These are phyloP conservation scores for Jasminum sambac DNA, from an alignment of 257 asterid genomes.

Conservation along the genomic window DNA sequence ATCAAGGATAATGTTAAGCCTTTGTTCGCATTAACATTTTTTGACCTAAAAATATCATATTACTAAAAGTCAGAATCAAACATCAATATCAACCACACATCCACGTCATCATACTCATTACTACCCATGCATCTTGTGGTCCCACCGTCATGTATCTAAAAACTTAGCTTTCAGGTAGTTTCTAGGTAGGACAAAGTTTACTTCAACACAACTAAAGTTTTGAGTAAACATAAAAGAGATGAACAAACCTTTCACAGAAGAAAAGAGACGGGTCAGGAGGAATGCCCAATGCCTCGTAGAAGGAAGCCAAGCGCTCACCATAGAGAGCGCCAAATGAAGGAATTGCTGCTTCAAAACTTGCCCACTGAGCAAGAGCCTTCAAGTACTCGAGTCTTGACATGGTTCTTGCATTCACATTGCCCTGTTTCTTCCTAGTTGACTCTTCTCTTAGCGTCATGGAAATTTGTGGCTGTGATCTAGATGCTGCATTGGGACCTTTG, in stretches of 20 bases:
- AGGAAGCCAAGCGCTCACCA: conserved; percentile 65
- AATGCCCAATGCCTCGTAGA: conserved; percentile 50
- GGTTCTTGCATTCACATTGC: conserved; percentile 44
- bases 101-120: no score
- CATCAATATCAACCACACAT: no score
- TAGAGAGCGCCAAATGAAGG: conserved; percentile 64
- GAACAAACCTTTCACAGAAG: conserved; percentile 63
- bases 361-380: conserved; percentile 63
- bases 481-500: conserved; percentile 22
- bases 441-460: conserved; percentile 51
- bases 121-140: no score
- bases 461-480: conserved; percentile 21
- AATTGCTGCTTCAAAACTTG: conserved; percentile 41
- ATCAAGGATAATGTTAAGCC: background rate
- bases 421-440: conserved; percentile 47
- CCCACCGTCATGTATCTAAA: no score
- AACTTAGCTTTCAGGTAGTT: no score
- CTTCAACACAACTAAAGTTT: background rate
- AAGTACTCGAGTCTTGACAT: conserved; percentile 71
- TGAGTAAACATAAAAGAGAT: background rate
- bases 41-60: no score
- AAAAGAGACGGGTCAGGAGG: conserved; percentile 54
- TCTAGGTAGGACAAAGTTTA: no score
- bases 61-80: no score
- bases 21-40: no score